These are phyloP conservation scores for Simplicillium sp. DNA, from an alignment of 2,329 filamentous ascomycete genomes.

Conservation along the genomic window DNA sequence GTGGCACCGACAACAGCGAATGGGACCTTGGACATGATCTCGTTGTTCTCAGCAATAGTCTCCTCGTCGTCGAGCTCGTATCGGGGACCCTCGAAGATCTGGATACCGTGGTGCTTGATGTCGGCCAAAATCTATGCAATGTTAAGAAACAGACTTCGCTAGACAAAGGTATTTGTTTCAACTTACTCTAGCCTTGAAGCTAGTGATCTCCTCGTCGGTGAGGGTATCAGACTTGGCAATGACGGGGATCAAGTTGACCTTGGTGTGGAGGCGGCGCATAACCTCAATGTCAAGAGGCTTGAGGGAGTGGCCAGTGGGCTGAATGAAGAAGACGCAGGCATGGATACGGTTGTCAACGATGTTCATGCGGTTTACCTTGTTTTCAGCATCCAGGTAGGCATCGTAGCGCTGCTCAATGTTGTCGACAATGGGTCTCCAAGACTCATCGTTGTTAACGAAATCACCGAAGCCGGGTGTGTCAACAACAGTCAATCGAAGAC, in stretches of 20 bases:
- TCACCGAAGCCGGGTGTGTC: conserved; percentile 97
- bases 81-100: conserved; percentile 96
- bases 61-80: conserved; percentile 99
- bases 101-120: conserved; percentile 93
- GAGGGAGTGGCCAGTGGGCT: conserved; percentile 94
- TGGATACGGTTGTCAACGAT: conserved; percentile 99
- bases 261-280: conserved; percentile 98
- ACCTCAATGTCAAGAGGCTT: conserved; percentile 99
- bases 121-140: conserved; percentile 75
- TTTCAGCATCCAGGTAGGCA: conserved; percentile 96
- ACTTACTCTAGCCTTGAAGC: conserved; percentile 94
- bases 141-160: conserved; percentile 3
- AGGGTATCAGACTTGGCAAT: conserved; percentile 98
- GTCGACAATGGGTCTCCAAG: conserved; percentile 97
- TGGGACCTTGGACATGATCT: conserved; percentile 99
- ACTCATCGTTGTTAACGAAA: conserved; percentile 99
- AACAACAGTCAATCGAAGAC: conserved; percentile 90
- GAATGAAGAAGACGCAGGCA: conserved; percentile 98
- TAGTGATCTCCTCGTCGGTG: conserved; percentile 89
- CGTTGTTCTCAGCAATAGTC: conserved; percentile 98
- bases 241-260: conserved; percentile 99
- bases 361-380: conserved; percentile 99
- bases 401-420: conserved; percentile 99
- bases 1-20: conserved; percentile 98
- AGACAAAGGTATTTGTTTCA: conserved; percentile 4